Evolutionary conservation across 139 green algal species (phyloP), one percentile per base, ranked within the genome.

Genomic region (Chloropicon primus): DNA sequence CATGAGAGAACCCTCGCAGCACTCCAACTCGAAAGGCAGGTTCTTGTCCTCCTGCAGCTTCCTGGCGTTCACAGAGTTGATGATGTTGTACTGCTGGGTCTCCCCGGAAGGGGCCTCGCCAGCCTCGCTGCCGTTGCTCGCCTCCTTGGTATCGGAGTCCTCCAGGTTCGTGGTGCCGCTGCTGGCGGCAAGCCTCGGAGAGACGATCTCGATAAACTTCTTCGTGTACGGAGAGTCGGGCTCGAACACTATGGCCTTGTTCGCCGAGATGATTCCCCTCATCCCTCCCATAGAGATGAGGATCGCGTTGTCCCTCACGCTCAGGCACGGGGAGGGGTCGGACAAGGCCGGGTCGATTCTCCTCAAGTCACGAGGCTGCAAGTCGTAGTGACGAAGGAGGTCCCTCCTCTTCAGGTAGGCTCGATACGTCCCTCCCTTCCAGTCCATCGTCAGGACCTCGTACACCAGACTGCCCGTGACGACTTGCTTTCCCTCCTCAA

Each of bases 1-100:
- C 76, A 92, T 90, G 1, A 98, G 86, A 3, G 92, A 91, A 1
- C 82, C 92, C 81, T 98, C 94, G 54, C 97, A 72, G 72, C 94
- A 85, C 78, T 97, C 92, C 75, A 97, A 84, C 81, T 97, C 94
- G 82, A 98, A 98, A n/a, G 94, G 92, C 0, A 78, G 24, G 25
- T 86, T 82, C 22, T 81, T 76, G 28, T 53, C 27, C 24, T 80
- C 74, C 21, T 84, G 41, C 41, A 62, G 41, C 41, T 62, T 62
- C 41, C 41, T 62, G 41, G 17, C 5, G 10, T 62, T 5, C 41
- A n/a, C n/a, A n/a, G n/a, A n/a, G n/a, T n/a, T n/a, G n/a, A n/a
- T n/a, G n/a, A n/a, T n/a, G n/a, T n/a, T n/a, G n/a, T n/a, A n/a
- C n/a, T n/a, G n/a, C n/a, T n/a, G n/a, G n/a, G n/a, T n/a, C n/a